Evolutionary conservation across 169 alveolate genomes (phyloP).

Genomic region (Neospora caninum): DNA sequence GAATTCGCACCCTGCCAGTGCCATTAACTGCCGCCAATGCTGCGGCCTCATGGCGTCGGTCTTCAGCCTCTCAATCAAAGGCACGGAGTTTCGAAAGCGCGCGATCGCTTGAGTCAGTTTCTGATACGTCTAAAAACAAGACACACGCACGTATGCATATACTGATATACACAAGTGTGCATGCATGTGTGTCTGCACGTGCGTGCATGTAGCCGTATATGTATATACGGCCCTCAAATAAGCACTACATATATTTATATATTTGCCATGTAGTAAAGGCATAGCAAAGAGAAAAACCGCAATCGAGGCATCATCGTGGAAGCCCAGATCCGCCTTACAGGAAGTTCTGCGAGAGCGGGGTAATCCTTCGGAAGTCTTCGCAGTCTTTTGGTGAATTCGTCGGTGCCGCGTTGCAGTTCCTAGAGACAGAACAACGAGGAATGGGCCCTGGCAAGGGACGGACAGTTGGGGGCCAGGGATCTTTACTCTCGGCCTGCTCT

Average conservation of each 20-base stretch:
- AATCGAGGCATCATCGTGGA: background rate
- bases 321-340: background rate
- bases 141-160: background rate
- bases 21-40: conserved; percentile 91
- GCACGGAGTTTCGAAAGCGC: conserved; percentile 86
- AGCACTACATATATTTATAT: background rate
- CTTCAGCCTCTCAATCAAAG: conserved; percentile 87
- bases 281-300: background rate
- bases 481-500: background rate
- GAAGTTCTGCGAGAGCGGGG: conserved; percentile 60
- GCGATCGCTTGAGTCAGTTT: conserved; percentile 84
- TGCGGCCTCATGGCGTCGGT: conserved; percentile 90
- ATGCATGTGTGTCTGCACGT: background rate
- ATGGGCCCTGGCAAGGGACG: background rate
- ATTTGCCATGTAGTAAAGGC: background rate
- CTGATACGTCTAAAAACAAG: conserved; percentile 72
- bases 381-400: conserved; percentile 88
- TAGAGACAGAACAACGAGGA: background rate
- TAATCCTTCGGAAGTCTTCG: conserved; percentile 78
- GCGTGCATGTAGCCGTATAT: background rate
- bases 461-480: background rate
- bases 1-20: conserved; percentile 62
- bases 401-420: conserved; percentile 86
- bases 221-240: no score
- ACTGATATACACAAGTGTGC: background rate